Evolutionary conservation across 306 rosid genomes (phyloP), one percentile per base, ranked within the genome.

Genomic region (Vigna mungo): DNA sequence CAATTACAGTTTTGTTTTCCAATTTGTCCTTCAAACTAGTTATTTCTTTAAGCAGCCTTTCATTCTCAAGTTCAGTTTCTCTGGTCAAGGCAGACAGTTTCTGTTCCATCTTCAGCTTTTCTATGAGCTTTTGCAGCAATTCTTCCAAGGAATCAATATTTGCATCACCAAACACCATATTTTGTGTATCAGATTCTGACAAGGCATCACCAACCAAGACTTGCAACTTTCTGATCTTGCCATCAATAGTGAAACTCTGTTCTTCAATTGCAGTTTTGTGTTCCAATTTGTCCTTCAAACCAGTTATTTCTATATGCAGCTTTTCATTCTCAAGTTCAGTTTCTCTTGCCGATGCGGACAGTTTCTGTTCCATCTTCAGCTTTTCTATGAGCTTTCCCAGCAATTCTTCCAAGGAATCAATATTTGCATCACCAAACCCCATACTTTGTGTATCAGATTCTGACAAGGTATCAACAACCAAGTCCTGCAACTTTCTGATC

Each of bases 61-160:
- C 91, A 74, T 89, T 92, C 87, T 88, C 89, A 80, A 76, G 71
- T 83, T 90, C 91, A 74, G 84, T 82, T 78, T 82, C 83, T 75
- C 82, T 81, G 70, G 75, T 79, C 87, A 77, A 84, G 1, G 21
- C 75, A 27, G 85, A 85, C 51, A 89, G 73, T 51, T 84, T 80
- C 68, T 87, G 32, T 20, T 66, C 53, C 36, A 66, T 0, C 18
- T 21, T 41, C 71, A 41, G 53, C 71, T 66, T 66, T 41, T 41
- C 71, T 20, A 90, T 74, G 53, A 95, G 96, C 84, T 85, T 91
- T 83, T 74, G 84, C 82, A 95, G 80, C 81, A 82, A 74, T 68
- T 73, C 86, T 83, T 89, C 97, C 64, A 92, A 85, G 83, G 78
- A 86, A 84, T 89, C 94, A 74, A 92, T 84, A 63, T 86, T 79